These are phyloP conservation scores for Zygoascus tannicola DNA, from an alignment of 805 yeast genomes.

Conservation along the genomic window DNA sequence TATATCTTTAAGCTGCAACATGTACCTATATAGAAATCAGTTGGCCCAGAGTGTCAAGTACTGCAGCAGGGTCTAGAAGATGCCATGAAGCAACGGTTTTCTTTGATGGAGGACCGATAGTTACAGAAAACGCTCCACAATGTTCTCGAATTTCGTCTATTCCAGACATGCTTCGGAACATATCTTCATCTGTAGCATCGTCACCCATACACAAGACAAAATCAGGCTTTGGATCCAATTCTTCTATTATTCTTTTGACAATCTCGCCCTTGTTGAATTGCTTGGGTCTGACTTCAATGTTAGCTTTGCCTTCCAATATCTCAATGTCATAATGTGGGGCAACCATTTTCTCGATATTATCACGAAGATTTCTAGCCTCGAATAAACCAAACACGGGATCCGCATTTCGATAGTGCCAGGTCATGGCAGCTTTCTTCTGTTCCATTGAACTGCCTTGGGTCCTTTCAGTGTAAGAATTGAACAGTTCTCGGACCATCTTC, in stretches of 20 bases:
- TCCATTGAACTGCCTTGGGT: slow-evolving; percentile 90
- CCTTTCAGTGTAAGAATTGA: slow-evolving; percentile 65
- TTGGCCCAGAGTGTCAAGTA: slow-evolving; percentile 66
- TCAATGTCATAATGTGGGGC: slow-evolving; percentile 70
- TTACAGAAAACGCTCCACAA: slow-evolving; percentile 63
- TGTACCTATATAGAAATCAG: background rate
- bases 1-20: background rate
- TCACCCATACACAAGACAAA: slow-evolving; percentile 89
- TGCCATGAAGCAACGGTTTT: slow-evolving; percentile 80
- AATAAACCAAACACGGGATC: slow-evolving; percentile 89
- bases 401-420: slow-evolving; percentile 95
- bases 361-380: slow-evolving; percentile 68
- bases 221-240: slow-evolving; percentile 41
- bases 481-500: slow-evolving; percentile 62
- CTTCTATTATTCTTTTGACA: slow-evolving; percentile 64
- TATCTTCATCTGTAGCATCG: slow-evolving; percentile 95
- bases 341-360: slow-evolving; percentile 51
- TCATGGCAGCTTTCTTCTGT: slow-evolving; percentile 81
- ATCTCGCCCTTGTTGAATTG: slow-evolving; percentile 96
- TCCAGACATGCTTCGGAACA: slow-evolving; percentile 49
- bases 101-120: slow-evolving; percentile 89
- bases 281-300: slow-evolving; percentile 92
- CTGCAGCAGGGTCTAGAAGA: slow-evolving; percentile 73
- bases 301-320: slow-evolving; percentile 95
- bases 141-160: slow-evolving; percentile 3